Conservation (phyloP, 78 protist genomes). For the Cavenderia fasciculata region DNA sequence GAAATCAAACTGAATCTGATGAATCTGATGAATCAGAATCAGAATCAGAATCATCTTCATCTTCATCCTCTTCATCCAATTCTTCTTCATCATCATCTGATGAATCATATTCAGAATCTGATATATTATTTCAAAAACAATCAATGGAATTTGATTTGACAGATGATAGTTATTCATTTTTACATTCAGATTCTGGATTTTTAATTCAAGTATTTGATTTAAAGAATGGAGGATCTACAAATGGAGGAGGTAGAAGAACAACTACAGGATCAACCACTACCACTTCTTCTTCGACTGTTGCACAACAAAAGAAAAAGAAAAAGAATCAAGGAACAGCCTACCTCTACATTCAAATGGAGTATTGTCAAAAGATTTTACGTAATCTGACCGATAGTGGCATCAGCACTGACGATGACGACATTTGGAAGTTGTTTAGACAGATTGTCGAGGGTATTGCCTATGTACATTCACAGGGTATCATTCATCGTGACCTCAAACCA, state of each 20-base stretch:
- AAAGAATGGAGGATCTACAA: slow-evolving; percentile 33
- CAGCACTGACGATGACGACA: slow-evolving; percentile 66
- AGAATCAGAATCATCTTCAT: not conserved
- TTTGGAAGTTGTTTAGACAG: slow-evolving; percentile 81
- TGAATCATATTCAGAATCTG: slow-evolving; percentile 2
- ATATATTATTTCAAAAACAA: slow-evolving; percentile 13
- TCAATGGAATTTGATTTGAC: slow-evolving; percentile 56
- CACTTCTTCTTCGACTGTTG: not conserved
- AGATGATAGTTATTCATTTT: slow-evolving; percentile 58
- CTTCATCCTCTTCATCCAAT: not conserved
- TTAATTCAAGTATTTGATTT: slow-evolving; percentile 39
- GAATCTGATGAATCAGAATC: not conserved
- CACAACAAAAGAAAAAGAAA: not conserved
- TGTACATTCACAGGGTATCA: slow-evolving; percentile 73
- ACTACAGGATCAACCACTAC: not conserved
- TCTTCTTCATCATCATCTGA: slow-evolving; percentile 11
- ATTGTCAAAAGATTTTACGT: slow-evolving; percentile 66
- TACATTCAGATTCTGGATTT: slow-evolving; percentile 63
- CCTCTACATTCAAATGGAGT: slow-evolving; percentile 85
- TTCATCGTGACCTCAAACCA: slow-evolving; percentile 82
- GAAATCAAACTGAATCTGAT: too few species aligned
- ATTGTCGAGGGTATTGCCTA: slow-evolving; percentile 81
- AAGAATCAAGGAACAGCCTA: slow-evolving; percentile 24
- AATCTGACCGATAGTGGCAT: slow-evolving; percentile 66
- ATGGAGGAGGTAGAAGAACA: not conserved